Conservation (phyloP, 108 stramenopile genomes). For the Pseudonitzschia multistriata region DNA sequence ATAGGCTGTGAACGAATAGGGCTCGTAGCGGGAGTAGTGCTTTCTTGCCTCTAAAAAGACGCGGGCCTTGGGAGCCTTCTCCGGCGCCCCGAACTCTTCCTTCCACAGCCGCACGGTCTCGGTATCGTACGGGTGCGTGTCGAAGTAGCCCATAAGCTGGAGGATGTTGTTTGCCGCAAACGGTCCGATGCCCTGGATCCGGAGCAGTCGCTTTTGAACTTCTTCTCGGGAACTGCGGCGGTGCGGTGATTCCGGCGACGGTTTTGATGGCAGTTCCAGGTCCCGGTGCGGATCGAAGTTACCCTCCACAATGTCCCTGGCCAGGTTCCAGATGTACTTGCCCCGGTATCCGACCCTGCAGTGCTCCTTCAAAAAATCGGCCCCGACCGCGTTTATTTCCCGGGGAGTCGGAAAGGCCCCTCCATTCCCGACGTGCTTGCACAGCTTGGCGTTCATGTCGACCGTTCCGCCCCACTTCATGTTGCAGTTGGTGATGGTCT, state of each 20-base stretch:
- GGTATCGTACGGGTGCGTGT: slow-evolving; percentile 10
- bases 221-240: neutral
- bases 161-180: slow-evolving; percentile 11
- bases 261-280: neutral
- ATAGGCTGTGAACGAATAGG: neutral
- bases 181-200: neutral
- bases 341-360: slow-evolving; percentile 4
- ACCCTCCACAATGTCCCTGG: neutral
- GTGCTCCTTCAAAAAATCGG: slow-evolving; percentile 2
- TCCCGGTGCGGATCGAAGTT: neutral
- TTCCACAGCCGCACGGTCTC: slow-evolving; percentile 12
- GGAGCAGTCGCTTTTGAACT: neutral
- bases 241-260: neutral
- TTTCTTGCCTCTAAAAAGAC: neutral
- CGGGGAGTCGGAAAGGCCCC: slow-evolving; percentile 10
- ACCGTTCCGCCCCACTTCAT: slow-evolving; percentile 13
- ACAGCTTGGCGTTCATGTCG: slow-evolving; percentile 5
- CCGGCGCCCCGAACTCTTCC: slow-evolving; percentile 6
- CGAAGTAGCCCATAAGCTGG: slow-evolving; percentile 10
- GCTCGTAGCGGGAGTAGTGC: neutral
- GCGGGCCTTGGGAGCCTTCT: neutral
- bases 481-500: slow-evolving; percentile 13
- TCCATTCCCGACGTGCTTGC: neutral
- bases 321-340: slow-evolving; percentile 1
- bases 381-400: neutral